Conservation (phyloP, 2,329 filamentous ascomycete genomes). For the Fusarium phyllophilum region DNA sequence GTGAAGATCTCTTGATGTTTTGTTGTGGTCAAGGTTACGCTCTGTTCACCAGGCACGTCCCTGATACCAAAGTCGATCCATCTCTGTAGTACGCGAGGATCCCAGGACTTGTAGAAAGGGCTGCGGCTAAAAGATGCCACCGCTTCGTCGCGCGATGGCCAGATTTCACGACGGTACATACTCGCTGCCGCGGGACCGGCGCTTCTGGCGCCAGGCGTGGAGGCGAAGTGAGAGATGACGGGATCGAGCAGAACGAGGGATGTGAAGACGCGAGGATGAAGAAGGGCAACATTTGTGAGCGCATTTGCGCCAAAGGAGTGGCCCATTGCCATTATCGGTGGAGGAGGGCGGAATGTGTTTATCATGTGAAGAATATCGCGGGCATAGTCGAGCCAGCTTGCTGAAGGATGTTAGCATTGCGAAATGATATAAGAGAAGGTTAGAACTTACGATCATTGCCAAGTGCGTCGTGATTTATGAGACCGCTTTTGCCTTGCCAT, state of each 20-base stretch:
- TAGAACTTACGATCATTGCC: constrained; percentile 81
- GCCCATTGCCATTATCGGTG: constrained; percentile 84
- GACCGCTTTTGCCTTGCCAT: constrained; percentile 81
- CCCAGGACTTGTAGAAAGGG: constrained; percentile 83
- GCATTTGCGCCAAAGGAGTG: constrained; percentile 89
- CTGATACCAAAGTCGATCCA: constrained; percentile 76
- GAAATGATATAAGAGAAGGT: not conserved
- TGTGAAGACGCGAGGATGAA: constrained; percentile 83
- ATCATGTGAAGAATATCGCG: constrained; percentile 87
- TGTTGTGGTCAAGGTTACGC: constrained; percentile 80
- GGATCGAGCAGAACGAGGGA: constrained; percentile 85
- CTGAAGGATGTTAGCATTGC: constrained; percentile 19
- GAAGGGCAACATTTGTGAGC: constrained; percentile 75
- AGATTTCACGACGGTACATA: constrained; percentile 78
- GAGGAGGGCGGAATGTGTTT: constrained; percentile 83
- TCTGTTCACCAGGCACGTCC: constrained; percentile 58
- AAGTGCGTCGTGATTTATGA: constrained; percentile 78
- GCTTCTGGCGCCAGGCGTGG: constrained; percentile 49
- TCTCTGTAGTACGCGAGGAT: constrained; percentile 76
- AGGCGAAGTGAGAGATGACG: constrained; percentile 69
- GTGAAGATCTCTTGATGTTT: constrained; percentile 85
- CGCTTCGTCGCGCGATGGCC: constrained; percentile 80
- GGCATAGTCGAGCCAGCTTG: constrained; percentile 83
- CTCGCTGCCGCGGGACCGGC: constrained; percentile 67
- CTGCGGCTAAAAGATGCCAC: constrained; percentile 71